Base-by-base conservation (phyloP, 768 basidiomycete species). In the Boletales sp. region DNA sequence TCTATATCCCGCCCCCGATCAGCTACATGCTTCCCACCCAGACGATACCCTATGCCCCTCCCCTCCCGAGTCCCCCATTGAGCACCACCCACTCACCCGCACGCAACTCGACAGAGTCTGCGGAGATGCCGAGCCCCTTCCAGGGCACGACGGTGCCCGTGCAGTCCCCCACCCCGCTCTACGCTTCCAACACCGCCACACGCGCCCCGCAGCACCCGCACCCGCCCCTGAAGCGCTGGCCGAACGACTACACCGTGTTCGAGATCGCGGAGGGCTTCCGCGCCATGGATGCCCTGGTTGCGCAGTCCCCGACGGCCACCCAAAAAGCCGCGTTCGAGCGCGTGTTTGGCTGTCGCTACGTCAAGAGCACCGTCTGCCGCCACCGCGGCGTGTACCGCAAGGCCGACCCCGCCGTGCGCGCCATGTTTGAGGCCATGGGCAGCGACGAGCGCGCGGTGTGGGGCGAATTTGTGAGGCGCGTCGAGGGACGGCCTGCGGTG, bases 351-450 rank as follows among this genome's bases (percentile, higher is more conserved):
- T 81, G 77, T 56, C 74, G 83, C 30, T 87, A 87, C 59, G 83
- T 87, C 32, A 87, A 87, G 67, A 82, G 81, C 59, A 87, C 85
- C 0, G 81, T 87, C 14, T 85, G 84, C 62, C 77, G 84, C 12
- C 84, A 86, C 57, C 75, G 83, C n/a, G 81, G 80, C 0, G 77
- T 84, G 38, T 86, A 85, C 78, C 72, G 79, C 49, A 77, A 79
- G 53, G 83, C 85, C 3, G 74, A 74, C 30, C 64, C 66, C 40
- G 63, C 60, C 8, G 56, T 84, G 46, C 70, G 77, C 21, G 72
- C 71, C 42, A 65, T 76, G 61, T 86, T 79, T 54, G 80, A 81
- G 64, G 65, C 69, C 21, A 68, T 78, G 79, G 81, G 82, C 61
- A 46, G 64, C 51, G 68, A 67, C 34, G 83, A 84, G 60, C 66